A percentile compares a stretch with the other conserved stretches of the same genome.
These are phyloP conservation scores for Asterochloris erici DNA, from an alignment of 139 green algal species.

Conservation along the genomic window DNA sequence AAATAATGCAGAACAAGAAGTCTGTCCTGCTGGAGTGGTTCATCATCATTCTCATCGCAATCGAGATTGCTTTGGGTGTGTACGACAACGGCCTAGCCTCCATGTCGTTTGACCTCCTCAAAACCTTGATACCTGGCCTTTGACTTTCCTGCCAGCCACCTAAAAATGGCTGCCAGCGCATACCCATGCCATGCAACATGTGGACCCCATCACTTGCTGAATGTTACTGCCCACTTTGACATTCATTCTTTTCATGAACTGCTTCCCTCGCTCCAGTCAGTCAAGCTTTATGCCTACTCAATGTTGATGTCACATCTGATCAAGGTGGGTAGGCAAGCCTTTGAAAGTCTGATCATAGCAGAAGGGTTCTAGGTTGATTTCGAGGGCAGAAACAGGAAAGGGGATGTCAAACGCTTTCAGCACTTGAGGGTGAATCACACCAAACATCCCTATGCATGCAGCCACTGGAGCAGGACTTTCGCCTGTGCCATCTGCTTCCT, in stretches of 20 bases:
- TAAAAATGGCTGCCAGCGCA: too few species aligned
- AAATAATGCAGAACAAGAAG: constrained; percentile 45
- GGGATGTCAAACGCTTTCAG: constrained; percentile 83
- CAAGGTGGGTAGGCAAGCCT: constrained; percentile 34
- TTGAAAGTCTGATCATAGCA: constrained; percentile 77
- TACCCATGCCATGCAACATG: too few species aligned
- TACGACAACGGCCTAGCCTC: constrained; percentile 29
- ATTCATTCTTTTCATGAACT: too few species aligned
- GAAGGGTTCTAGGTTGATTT: constrained; percentile 93
- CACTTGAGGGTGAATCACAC: constrained; percentile 92
- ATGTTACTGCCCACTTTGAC: too few species aligned
- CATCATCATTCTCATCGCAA: constrained; percentile 53
- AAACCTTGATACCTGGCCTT: too few species aligned
- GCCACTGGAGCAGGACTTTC: too few species aligned
- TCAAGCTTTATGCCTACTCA: not conserved
- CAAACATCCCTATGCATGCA: constrained; percentile 74
- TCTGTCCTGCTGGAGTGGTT: constrained; percentile 42
- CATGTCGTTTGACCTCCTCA: too few species aligned
- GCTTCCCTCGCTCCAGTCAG: too few species aligned
- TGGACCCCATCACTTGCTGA: too few species aligned
- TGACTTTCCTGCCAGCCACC: too few species aligned
- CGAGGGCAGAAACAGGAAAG: constrained; percentile 87
- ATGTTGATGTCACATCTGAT: constrained; percentile 8
- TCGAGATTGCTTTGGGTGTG: constrained; percentile 54
- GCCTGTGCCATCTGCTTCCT: too few species aligned